Evolutionary conservation across 1,139 yeast genomes (phyloP).

Genomic region (Suhomyces atakaporum): DNA sequence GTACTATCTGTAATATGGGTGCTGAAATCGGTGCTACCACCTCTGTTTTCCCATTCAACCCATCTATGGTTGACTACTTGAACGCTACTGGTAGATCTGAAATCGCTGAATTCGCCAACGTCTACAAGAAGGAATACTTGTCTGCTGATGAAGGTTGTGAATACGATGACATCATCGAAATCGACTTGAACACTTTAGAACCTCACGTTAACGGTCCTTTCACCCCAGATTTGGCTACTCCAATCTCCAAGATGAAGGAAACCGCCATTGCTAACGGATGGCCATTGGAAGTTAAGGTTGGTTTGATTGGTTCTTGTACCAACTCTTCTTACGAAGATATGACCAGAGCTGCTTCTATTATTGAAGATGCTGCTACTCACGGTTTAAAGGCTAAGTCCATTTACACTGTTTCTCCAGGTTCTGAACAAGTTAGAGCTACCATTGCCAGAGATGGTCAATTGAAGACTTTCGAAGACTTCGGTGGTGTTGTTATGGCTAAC

Average conservation of each 20-base stretch:
- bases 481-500: slow-evolving; percentile 94
- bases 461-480: slow-evolving; percentile 84
- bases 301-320: slow-evolving; percentile 98
- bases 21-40: slow-evolving; percentile 99
- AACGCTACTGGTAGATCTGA: slow-evolving; percentile 83
- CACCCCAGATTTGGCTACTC: slow-evolving; percentile 99
- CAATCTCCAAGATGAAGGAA: slow-evolving; percentile 89
- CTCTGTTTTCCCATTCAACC: slow-evolving; percentile 95
- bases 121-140: slow-evolving; percentile 75
- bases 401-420: slow-evolving; percentile 97
- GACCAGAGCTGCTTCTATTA: slow-evolving; percentile 96
- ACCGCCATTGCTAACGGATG: slow-evolving; percentile 86
- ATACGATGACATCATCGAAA: slow-evolving; percentile 94
- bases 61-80: slow-evolving; percentile 86
- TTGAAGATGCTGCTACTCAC: slow-evolving; percentile 85
- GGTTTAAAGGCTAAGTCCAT: slow-evolving; percentile 89
- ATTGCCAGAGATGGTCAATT: slow-evolving; percentile 97
- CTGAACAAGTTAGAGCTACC: slow-evolving; percentile 98
- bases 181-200: slow-evolving; percentile 91
- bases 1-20: slow-evolving; percentile 99
- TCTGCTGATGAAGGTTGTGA: slow-evolving; percentile 93
- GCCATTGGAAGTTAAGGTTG: slow-evolving; percentile 94
- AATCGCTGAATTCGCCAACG: slow-evolving; percentile 79
- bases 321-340: slow-evolving; percentile 99
- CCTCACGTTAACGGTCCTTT: slow-evolving; percentile 99